Evolutionary conservation across 768 basidiomycete genomes (phyloP).

Genomic region (Inosperma sp.): DNA sequence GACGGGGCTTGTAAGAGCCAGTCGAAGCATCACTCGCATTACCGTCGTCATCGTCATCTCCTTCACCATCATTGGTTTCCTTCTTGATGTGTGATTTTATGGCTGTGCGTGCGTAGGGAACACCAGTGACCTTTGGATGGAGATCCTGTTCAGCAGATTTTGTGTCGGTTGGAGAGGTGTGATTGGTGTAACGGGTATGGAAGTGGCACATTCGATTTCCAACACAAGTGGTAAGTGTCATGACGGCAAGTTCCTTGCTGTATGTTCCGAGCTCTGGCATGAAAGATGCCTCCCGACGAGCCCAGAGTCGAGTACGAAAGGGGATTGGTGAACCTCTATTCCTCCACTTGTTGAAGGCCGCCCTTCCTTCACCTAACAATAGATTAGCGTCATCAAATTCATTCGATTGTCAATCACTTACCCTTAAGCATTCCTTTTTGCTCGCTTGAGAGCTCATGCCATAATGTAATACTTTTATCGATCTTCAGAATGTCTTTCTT

Average conservation of each 20-base stretch:
- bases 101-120: background rate
- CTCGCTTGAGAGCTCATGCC: background rate
- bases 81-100: background rate
- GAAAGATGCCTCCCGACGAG: background rate
- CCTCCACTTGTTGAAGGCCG: background rate
- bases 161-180: background rate
- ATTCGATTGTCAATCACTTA: background rate
- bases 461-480: background rate
- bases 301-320: slow-evolving; percentile 1
- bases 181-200: background rate
- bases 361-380: background rate
- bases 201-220: background rate
- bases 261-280: background rate
- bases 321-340: background rate
- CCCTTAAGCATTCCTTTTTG: background rate
- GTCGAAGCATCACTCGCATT: background rate
- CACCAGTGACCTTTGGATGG: background rate
- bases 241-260: background rate
- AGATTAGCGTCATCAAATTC: background rate
- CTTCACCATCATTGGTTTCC: background rate
- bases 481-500: background rate
- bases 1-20: background rate
- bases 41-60: background rate
- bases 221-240: background rate
- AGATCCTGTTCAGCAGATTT: background rate